These are phyloP conservation scores for Macroventuria anomochaeta DNA, from an alignment of 2,329 filamentous ascomycete species.

Conservation along the genomic window DNA sequence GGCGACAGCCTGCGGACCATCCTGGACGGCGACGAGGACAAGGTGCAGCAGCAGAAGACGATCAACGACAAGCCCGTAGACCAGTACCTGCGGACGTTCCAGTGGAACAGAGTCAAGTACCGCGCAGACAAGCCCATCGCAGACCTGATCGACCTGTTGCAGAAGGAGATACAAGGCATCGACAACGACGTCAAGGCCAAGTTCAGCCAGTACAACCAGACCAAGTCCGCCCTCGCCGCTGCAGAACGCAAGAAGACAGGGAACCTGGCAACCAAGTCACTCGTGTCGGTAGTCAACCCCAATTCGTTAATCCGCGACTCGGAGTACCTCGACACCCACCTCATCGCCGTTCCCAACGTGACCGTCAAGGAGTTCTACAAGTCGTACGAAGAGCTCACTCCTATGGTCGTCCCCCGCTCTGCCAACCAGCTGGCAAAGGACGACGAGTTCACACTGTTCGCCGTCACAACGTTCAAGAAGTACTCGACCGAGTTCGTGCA, in stretches of 20 bases:
- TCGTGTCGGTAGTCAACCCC: slow-evolving; percentile 86
- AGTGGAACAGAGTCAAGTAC: slow-evolving; percentile 98
- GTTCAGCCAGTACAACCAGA: slow-evolving; percentile 90
- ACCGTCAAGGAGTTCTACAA: slow-evolving; percentile 86
- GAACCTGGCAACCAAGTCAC: slow-evolving; percentile 91
- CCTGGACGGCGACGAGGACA: slow-evolving; percentile 82
- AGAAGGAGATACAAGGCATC: slow-evolving; percentile 91
- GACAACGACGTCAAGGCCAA: slow-evolving; percentile 97
- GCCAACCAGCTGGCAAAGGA: slow-evolving; percentile 81
- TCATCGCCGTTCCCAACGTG: slow-evolving; percentile 83
- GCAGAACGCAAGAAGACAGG: slow-evolving; percentile 90
- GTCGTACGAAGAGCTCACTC: slow-evolving; percentile 84
- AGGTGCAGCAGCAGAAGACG: slow-evolving; percentile 84
- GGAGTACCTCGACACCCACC: slow-evolving; percentile 95
- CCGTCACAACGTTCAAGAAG: slow-evolving; percentile 94
- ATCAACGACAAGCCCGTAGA: slow-evolving; percentile 98
- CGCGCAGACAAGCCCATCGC: slow-evolving; percentile 87
- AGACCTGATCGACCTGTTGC: slow-evolving; percentile 84
- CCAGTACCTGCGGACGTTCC: slow-evolving; percentile 85
- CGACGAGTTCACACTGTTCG: slow-evolving; percentile 86
- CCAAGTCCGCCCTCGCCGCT: slow-evolving; percentile 82
- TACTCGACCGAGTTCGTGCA: slow-evolving; percentile 84
- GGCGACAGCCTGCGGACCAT: slow-evolving; percentile 83
- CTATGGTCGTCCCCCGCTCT: slow-evolving; percentile 94
- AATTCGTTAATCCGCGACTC: slow-evolving; percentile 78